Evolutionary conservation across 192 early-diverging fungal genomes (phyloP), one percentile per base, ranked within the genome.

Genomic region (Allomyces javanicus): DNA sequence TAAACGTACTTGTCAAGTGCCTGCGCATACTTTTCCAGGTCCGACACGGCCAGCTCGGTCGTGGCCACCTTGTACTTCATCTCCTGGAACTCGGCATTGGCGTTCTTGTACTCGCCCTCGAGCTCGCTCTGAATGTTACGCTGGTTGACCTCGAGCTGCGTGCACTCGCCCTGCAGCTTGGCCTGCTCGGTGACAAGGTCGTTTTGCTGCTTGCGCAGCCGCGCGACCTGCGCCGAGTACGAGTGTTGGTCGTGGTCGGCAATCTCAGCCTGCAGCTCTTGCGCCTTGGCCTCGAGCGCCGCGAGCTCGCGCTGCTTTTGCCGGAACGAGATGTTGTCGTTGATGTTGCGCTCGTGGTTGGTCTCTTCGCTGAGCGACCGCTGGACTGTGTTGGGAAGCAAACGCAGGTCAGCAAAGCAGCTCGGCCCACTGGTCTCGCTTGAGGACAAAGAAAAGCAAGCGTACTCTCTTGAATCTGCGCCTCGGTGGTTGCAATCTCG

Each of bases 21-120:
- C 69, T 86, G 87, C 22, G 81, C 75, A 65, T 94, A 96, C 44
- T 81, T 87, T 27, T 93, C 87, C 40, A 97, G 72, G 72, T 99
- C 96, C 4, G 72, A 70, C 50, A 83, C 68, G 9, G 87, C 93
- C 73, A 95, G 69, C 72, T 92, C 85, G 40, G 83, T 83, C 0
- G 89, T 88, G 72, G 26, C 64, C 44, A 87, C 81, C 75, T 86
- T 86, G 65, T 87, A 79, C 25, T 83, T 72, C 58, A 91, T 82
- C 3, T 58, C 50, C 50, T 21, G 17, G 50, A 21, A 58, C 63
- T 33, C 65, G 11, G 40, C 65, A 14, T 58, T 62, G 19, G 55
- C 65, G 44, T 69, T 71, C 33, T 71, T 63, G 62, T 75, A 69
- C 33, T 71, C 68, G 63, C 65, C 66, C 64, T 69, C 69, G 33